Base-by-base conservation (phyloP, 768 basidiomycete species). In the Cubamyces lactineus region DNA sequence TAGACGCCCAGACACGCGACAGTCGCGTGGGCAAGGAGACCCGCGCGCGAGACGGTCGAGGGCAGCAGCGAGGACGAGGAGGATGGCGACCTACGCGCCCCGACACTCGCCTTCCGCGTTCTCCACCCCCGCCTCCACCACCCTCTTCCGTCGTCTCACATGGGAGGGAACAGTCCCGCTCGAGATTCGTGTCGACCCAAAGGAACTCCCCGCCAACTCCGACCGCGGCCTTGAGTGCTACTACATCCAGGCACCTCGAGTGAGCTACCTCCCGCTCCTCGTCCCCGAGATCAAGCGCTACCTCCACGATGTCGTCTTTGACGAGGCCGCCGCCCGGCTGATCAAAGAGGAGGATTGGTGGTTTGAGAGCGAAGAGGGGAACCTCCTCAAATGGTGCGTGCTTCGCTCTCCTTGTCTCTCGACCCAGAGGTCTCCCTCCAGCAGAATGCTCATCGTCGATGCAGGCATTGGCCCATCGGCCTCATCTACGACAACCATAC, bases 401-500 rank as follows among this genome's bases (percentile, higher is more conserved):
- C 6, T 21, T 39, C 23, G 5, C 4, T 16, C 15, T 30, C 40
- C n/a, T n/a, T n/a, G n/a, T n/a, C n/a, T n/a, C n/a, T n/a, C n/a
- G n/a, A n/a, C n/a, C n/a, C n/a, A n/a, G n/a, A n/a, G n/a, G n/a
- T n/a, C n/a, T n/a, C n/a, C n/a, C n/a, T n/a, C n/a, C n/a, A n/a
- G n/a, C n/a, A n/a, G n/a, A n/a, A 57, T 43, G 16, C 40, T 59
- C 21, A 17, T 8, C 15, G 50, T 57, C 11, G 5, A 21, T 1
- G 23, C 70, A 99, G 97, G 96, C 96, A 99, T 74, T 98, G 96
- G 97, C 89, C 96, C 51, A 85, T 99, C 60, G 97, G 97, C 34
- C 81, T 98, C 43, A 86, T 98, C 63, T 96, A 96, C 72, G 95
- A 92, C 75, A 94, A 85, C 74, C 86, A 92, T 72, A 82, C 82